Evolutionary conservation across 2,329 filamentous ascomycete genomes (phyloP), one percentile per base, ranked within the genome.

Genomic region (Pseudogymnoascus sp.): DNA sequence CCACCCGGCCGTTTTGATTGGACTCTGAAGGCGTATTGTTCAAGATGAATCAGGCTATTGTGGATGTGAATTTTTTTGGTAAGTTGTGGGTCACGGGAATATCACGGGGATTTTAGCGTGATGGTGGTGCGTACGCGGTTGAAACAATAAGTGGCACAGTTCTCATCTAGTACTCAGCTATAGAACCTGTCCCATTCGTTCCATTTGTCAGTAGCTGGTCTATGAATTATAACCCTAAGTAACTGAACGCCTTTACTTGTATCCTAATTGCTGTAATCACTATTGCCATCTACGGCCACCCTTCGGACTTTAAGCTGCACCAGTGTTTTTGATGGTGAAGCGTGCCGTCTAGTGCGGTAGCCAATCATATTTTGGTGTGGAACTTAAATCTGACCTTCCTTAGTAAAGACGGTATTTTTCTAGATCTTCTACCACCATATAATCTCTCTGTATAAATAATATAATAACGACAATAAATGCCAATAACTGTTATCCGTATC

Each of bases 1-100:
- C 50, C 50, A 56, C 50, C 50, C 50, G 50, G 50, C 50, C 50
- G 19, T 56, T 21, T 56, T 56, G 29, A 56, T 56, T 56, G 50
- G 29, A 56, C 50, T 33, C n/a, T 56, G 6, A 15, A 33, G n/a
- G 11, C 10, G 5, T 56, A 56, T 33, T 56, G 15, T 56, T 56
- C 29, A 1, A 33, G 19, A 56, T 33, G 3, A 33, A 53, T 29
- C 44, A 53, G 23, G 9, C 44, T 17, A 31, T 31, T 17, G 44
- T 29, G 44, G 42, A 53, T 56, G 50, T 33, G 10, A 17, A 53
- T n/a, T n/a, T n/a, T n/a, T n/a, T n/a, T n/a, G n/a, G 7, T 7
- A 33, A 21, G n/a, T 53, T 53, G 50, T 56, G 50, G 50, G 29
- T 56, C 50, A 56, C 50, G 26, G 50, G 50, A 56, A 56, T 56